Base-by-base conservation (phyloP, 495 filamentous ascomycete genomes). In the Glonium stellatum region DNA sequence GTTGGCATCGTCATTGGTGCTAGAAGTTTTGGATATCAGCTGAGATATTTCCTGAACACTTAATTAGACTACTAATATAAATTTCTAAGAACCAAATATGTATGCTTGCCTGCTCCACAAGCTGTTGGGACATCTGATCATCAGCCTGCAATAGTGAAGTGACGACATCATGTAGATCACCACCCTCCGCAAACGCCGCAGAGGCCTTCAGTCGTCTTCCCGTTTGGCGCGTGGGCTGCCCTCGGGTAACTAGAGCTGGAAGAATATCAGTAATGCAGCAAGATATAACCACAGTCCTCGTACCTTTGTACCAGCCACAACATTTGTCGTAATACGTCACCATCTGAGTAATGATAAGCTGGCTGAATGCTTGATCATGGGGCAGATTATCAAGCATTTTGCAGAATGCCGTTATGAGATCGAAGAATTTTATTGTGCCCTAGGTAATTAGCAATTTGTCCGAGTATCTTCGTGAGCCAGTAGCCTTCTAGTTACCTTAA, bases 361-460 rank as follows among this genome's bases (percentile, higher is more conserved):
- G 84, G 21, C 87, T 92, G 41, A 97, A 91, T n/a, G 90, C 87
- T 73, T 96, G 89, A 69, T 99, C 93, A 66, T 96, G 95, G 11
- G 93, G 95, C 60, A 99, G 90, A 36, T 86, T 93, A 55, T 91
- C 90, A 31, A 99, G 79, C 88, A 99, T 91, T 63, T 85, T 86
- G 74, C 93, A 96, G 60, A 99, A 96, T 23, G 88, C 88, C 6
- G 84, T 87, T 54, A 97, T 84, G 27, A 96, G 80, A 8, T 83
- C 80, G 75, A 90, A 92, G 73, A 97, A 96, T 42, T 88, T 87
- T 8, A 85, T 81, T 3, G 92, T 87, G n/a, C 95, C 93, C 75
- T 67, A 49, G 6, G 27, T 31, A 2, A 31, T 31, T 31, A 9
- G 9, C 15, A 5, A 54, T 0, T 15, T 41, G 41, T 19, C 18